These are phyloP conservation scores for Daldinia childiae DNA, from an alignment of 495 filamentous ascomycete genomes.

Conservation along the genomic window DNA sequence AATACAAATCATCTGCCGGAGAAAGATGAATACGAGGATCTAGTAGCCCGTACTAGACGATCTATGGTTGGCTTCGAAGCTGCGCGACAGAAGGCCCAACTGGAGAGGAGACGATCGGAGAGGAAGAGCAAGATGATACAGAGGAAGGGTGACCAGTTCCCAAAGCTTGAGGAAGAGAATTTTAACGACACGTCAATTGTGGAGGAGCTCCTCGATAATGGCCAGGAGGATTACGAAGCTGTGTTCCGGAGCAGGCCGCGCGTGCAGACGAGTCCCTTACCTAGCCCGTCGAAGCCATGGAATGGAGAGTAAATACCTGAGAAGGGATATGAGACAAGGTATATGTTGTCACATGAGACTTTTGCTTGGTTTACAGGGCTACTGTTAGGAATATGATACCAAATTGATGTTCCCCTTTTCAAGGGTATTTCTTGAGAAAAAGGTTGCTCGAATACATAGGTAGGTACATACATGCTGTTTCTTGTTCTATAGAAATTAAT, in stretches of 20 bases:
- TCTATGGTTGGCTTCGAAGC: slow-evolving; percentile 76
- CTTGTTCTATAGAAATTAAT: not conserved
- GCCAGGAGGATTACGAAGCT: slow-evolving; percentile 79
- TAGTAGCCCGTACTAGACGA: slow-evolving; percentile 80
- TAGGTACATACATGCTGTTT: no score
- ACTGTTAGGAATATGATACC: slow-evolving; percentile 21
- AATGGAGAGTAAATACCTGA: slow-evolving; percentile 13
- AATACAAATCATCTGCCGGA: slow-evolving; percentile 38
- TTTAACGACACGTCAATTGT: slow-evolving; percentile 40
- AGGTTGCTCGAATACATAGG: not conserved
- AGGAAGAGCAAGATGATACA: slow-evolving; percentile 52
- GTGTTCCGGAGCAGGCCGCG: slow-evolving; percentile 88
- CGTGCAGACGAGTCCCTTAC: slow-evolving; percentile 77
- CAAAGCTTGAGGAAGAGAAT: slow-evolving; percentile 51
- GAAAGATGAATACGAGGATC: slow-evolving; percentile 51
- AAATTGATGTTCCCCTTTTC: slow-evolving; percentile 24
- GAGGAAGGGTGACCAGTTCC: slow-evolving; percentile 52
- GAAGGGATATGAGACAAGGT: not conserved
- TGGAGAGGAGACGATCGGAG: slow-evolving; percentile 65
- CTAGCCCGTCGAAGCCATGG: slow-evolving; percentile 58
- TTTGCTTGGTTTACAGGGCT: slow-evolving; percentile 13
- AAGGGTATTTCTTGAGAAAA: no score
- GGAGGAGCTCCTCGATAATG: slow-evolving; percentile 48
- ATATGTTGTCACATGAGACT: not conserved
- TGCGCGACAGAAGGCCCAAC: slow-evolving; percentile 60